phyloP scores from a whole-genome alignment of 2,329 filamentous ascomycete species.

The Ophiostoma sp. region DNA sequence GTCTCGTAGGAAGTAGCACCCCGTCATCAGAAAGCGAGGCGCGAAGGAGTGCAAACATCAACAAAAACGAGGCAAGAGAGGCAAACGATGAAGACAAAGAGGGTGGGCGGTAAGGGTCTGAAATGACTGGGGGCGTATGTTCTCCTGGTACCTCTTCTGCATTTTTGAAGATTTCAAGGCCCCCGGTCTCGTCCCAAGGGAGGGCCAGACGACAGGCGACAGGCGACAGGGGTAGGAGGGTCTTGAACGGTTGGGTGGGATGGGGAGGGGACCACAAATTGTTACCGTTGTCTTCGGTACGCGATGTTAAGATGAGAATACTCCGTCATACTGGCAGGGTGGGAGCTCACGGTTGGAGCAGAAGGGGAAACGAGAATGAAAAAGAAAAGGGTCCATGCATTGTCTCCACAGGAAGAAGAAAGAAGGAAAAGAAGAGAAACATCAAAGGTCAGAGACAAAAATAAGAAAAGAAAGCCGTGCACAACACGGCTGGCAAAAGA shows the following conservation, averaged over 20 bases:
- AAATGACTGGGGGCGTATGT: background rate
- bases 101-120: background rate
- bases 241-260: background rate
- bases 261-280: background rate
- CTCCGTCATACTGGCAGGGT: slow-evolving; percentile 8
- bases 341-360: background rate
- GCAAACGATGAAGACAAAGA: background rate
- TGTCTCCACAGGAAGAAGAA: background rate
- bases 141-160: background rate
- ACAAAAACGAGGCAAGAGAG: background rate
- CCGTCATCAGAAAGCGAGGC: background rate
- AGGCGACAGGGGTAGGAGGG: background rate
- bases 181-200: background rate
- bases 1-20: background rate
- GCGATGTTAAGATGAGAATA: slow-evolving; percentile 18
- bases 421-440: background rate
- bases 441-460: background rate
- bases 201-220: background rate
- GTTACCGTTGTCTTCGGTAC: slow-evolving; percentile 12
- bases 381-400: background rate
- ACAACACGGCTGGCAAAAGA: background rate
- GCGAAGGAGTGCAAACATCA: background rate
- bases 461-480: background rate
- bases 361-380: background rate
- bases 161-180: background rate